Percentiles rank a stretch among this genome's conserved stretches.
Conservation (phyloP, 129 eudicot species). For the Helichrysum umbraculigerum region DNA sequence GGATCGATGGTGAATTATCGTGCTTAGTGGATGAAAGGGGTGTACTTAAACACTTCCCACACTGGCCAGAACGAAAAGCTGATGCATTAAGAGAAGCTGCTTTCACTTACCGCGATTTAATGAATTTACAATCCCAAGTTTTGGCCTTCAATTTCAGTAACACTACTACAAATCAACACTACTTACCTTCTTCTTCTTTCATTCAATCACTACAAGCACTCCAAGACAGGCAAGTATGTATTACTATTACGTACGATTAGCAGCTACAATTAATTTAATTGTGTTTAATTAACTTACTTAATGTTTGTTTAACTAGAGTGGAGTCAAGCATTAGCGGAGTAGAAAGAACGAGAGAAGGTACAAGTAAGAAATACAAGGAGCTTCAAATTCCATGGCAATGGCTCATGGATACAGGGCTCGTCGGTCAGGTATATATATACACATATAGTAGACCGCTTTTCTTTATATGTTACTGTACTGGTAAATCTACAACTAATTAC, state of each 20-base stretch:
- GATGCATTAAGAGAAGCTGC: slow-evolving; percentile 91
- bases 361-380: slow-evolving; percentile 66
- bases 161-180: slow-evolving; percentile 28
- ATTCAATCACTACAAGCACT: slow-evolving; percentile 61
- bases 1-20: slow-evolving; percentile 81
- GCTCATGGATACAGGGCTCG: slow-evolving; percentile 70
- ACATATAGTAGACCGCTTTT: not conserved
- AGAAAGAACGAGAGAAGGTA: slow-evolving; percentile 71
- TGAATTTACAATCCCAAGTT: slow-evolving; percentile 62
- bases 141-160: slow-evolving; percentile 45
- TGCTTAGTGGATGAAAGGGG: slow-evolving; percentile 87
- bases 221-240: slow-evolving; percentile 74
- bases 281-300: too few relatives aligned
- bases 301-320: slow-evolving; percentile 36
- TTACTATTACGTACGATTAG: too few relatives aligned
- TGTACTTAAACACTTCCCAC: slow-evolving; percentile 73
- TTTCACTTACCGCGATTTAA: slow-evolving; percentile 67
- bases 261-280: too few relatives aligned
- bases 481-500: too few relatives aligned
- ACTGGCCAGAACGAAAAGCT: slow-evolving; percentile 76
- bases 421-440: slow-evolving; percentile 61
- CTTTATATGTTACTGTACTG: too few relatives aligned
- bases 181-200: slow-evolving; percentile 3
- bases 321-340: slow-evolving; percentile 60
- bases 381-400: slow-evolving; percentile 84